Percentiles rank a stretch among this genome's conserved stretches.
phyloP scores from a whole-genome alignment of 306 rosid species.

The Pyrus pyrifolia region DNA sequence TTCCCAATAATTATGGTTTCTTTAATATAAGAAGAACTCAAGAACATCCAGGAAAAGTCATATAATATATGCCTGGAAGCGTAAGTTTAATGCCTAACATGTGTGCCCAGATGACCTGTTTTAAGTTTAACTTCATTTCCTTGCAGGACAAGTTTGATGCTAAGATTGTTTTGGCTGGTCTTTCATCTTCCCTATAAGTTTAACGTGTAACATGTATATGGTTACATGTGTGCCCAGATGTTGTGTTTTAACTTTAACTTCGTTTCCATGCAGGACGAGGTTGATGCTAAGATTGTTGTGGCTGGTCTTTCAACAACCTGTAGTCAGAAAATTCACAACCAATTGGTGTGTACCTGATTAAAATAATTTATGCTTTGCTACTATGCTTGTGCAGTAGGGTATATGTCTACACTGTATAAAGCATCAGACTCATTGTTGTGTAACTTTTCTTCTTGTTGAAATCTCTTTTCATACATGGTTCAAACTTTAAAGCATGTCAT shows the following conservation, averaged over 20 bases:
- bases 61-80: not conserved
- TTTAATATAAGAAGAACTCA: not conserved
- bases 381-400: constrained; percentile 15
- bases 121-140: not conserved
- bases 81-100: not conserved
- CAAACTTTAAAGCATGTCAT: not conserved
- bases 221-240: not conserved
- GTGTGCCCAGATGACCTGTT: not conserved
- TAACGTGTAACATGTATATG: no score
- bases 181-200: constrained; percentile 23
- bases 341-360: constrained; percentile 48
- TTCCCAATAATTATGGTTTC: not conserved
- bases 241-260: not conserved
- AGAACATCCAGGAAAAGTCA: not conserved
- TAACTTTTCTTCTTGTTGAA: not conserved
- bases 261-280: constrained; percentile 45
- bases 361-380: not conserved
- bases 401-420: constrained; percentile 7
- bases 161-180: constrained; percentile 68
- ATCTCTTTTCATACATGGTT: not conserved
- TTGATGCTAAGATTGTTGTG: constrained; percentile 68
- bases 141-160: constrained; percentile 73
- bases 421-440: not conserved
- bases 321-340: constrained; percentile 98
- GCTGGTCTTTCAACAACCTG: constrained; percentile 94